phyloP scores from a whole-genome alignment of 306 rosid genomes.

The Potentilla sterilis region DNA sequence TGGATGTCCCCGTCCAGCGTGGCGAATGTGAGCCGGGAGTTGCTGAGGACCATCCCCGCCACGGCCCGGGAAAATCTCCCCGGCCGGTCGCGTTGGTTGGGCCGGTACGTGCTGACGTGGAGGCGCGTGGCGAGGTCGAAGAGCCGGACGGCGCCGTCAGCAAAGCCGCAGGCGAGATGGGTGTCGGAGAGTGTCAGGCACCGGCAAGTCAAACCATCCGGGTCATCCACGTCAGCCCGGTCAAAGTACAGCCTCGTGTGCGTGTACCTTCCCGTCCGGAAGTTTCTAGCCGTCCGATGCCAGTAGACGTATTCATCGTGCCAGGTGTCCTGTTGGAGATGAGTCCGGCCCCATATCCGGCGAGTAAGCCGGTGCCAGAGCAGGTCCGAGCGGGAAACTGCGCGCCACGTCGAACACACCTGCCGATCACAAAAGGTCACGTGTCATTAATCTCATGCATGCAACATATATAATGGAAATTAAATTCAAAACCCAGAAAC shows the following conservation, averaged over 20 bases:
- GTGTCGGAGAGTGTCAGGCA: slow-evolving; percentile 66
- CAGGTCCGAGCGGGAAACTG: slow-evolving; percentile 55
- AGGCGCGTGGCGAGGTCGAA: slow-evolving; percentile 41
- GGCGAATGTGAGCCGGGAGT: slow-evolving; percentile 38
- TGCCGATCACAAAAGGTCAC: slow-evolving; percentile 20
- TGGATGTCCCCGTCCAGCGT: slow-evolving; percentile 63
- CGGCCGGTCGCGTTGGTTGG: slow-evolving; percentile 33
- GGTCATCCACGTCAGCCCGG: slow-evolving; percentile 37
- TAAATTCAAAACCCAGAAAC: too few species aligned
- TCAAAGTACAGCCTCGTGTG: slow-evolving; percentile 37
- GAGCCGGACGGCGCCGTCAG: slow-evolving; percentile 76
- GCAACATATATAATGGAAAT: not conserved
- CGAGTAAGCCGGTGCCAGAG: slow-evolving; percentile 61
- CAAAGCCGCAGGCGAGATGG: slow-evolving; percentile 72
- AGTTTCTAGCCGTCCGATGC: slow-evolving; percentile 70
- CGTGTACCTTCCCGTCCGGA: slow-evolving; percentile 17
- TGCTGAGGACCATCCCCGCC: slow-evolving; percentile 49
- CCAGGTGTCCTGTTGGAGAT: slow-evolving; percentile 51
- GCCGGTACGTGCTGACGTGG: slow-evolving; percentile 52
- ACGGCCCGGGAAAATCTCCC: slow-evolving; percentile 66
- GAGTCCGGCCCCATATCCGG: slow-evolving; percentile 64
- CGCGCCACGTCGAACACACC: slow-evolving; percentile 93
- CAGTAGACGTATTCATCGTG: slow-evolving; percentile 56
- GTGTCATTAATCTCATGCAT: not conserved
- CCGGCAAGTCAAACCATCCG: slow-evolving; percentile 49